phyloP scores from a whole-genome alignment of 2,329 filamentous ascomycete species.

The Diplocarpon mali region DNA sequence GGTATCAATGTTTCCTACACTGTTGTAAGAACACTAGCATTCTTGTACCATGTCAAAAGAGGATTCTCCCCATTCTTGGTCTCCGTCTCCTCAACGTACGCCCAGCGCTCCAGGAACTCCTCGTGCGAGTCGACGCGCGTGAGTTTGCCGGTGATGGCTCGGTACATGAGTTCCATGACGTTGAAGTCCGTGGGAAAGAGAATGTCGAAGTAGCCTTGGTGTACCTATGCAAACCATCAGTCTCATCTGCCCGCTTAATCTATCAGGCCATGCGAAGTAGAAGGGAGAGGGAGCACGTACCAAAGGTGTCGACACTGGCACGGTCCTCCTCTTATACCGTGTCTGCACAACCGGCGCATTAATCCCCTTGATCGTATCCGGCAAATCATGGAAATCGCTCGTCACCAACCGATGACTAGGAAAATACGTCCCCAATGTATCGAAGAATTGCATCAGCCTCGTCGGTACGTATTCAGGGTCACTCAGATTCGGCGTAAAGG shows the following conservation, averaged over 20 bases:
- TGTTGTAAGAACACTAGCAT: conserved; percentile 85
- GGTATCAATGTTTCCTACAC: conserved; percentile 30
- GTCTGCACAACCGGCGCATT: conserved; percentile 97
- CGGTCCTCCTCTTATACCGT: conserved; percentile 72
- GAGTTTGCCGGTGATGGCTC: conserved; percentile 83
- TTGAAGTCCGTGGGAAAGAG: conserved; percentile 94
- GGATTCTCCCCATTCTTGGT: conserved; percentile 90
- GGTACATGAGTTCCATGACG: conserved; percentile 84
- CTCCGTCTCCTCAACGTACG: conserved; percentile 79
- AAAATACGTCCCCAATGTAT: conserved; percentile 78
- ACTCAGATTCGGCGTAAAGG: conserved; percentile 66
- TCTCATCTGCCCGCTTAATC: not conserved
- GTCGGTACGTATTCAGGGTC: conserved; percentile 89
- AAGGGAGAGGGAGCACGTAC: conserved; percentile 40
- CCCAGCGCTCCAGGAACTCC: conserved; percentile 84
- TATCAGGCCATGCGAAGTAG: not conserved
- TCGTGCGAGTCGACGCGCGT: conserved; percentile 78
- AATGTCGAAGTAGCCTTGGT: conserved; percentile 98
- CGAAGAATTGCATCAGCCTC: conserved; percentile 91
- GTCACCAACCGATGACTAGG: conserved; percentile 80
- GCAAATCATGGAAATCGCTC: conserved; percentile 81
- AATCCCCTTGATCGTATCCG: conserved; percentile 70
- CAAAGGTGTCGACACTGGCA: conserved; percentile 81
- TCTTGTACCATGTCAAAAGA: conserved; percentile 84
- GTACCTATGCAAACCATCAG: conserved; percentile 48